Evolutionary conservation across 768 basidiomycete genomes (phyloP), one percentile per base, ranked within the genome.

Genomic region (Paxillus ammoniavirescens): DNA sequence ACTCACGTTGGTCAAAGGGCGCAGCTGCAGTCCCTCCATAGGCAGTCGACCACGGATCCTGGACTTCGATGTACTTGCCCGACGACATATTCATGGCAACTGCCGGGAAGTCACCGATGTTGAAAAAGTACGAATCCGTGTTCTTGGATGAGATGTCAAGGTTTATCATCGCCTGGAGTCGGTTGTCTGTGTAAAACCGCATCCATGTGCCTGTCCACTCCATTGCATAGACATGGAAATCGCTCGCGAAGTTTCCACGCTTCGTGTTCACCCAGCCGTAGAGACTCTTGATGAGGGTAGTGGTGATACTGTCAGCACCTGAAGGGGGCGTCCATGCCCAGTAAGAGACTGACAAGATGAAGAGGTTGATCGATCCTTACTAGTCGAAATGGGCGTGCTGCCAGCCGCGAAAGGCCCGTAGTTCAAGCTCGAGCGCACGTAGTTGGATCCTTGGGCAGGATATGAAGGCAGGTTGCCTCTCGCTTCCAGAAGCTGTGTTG

Each of bases 131-230:
- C 53, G 72, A 74, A 63, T 77, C 75, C 1, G 73, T 70, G 47
- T 67, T 67, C 56, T 68, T 73, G 52, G 69, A 67, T n/a, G 70
- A 61, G 60, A 83, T 73, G 51, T 74, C 66, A 58, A 82, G 67
- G 47, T 79, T 72, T 59, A 85, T 73, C 72, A 79, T 78, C 52
- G 79, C 78, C 56, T 71, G 55, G 28, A 84, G 72, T 48, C 79
- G 72, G 36, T 66, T 71, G 68, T 85, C 83, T 47, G 80, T 75
- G 64, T 82, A 80, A 57, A 78, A 73, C 49, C 76, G 76, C 66
- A 85, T 75, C 71, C 77, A 83, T 28, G 71, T 65, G 12, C 73
- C 75, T 15, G 80, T 84, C 84, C 83, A 85, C 61, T 85, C 83
- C 52, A 85, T 61, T 17, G 77, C 74, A 55, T 80, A 85, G 5